Percentiles rank a stretch among this genome's conserved stretches.
These are phyloP conservation scores for Fusarium longipes DNA, from an alignment of 2,329 filamentous ascomycete species.

Conservation along the genomic window DNA sequence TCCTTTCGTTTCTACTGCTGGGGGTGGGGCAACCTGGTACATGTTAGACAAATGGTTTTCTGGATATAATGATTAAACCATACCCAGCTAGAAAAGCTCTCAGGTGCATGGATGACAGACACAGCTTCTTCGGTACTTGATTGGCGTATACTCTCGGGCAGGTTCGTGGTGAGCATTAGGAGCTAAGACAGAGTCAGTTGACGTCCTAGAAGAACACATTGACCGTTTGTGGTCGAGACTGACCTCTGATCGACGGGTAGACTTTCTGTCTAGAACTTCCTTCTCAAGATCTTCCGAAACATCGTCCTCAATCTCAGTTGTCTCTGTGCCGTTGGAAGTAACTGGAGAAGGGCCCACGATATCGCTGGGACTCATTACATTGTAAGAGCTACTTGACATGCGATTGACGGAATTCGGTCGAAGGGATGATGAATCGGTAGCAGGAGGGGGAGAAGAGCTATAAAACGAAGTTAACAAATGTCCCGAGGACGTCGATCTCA, in stretches of 20 bases:
- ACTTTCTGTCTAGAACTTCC: slow-evolving; percentile 30
- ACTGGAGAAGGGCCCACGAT: slow-evolving; percentile 85
- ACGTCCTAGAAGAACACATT: not conserved
- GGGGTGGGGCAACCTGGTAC: slow-evolving; percentile 54
- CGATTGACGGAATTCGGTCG: slow-evolving; percentile 63
- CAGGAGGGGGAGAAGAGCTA: slow-evolving; percentile 53
- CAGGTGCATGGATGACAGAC: slow-evolving; percentile 91
- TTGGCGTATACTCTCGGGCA: slow-evolving; percentile 68
- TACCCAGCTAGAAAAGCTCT: slow-evolving; percentile 85
- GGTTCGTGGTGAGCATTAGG: slow-evolving; percentile 65
- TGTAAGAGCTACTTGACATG: slow-evolving; percentile 61
- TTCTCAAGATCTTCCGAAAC: slow-evolving; percentile 68
- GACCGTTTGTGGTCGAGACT: slow-evolving; percentile 5
- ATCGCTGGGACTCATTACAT: slow-evolving; percentile 72
- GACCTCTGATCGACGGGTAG: slow-evolving; percentile 49
- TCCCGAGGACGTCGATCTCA: not conserved
- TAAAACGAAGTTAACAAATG: slow-evolving; percentile 19
- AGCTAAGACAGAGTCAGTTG: slow-evolving; percentile 52
- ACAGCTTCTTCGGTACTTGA: slow-evolving; percentile 79
- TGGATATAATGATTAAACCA: slow-evolving; percentile 42
- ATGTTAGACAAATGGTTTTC: slow-evolving; percentile 35
- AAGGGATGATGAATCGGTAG: slow-evolving; percentile 60
- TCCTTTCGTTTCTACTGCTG: slow-evolving; percentile 50
- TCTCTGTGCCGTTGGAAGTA: slow-evolving; percentile 85
- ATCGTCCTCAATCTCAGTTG: slow-evolving; percentile 87